phyloP scores from a whole-genome alignment of 2,329 filamentous ascomycete species.

The Cytospora piceae region DNA sequence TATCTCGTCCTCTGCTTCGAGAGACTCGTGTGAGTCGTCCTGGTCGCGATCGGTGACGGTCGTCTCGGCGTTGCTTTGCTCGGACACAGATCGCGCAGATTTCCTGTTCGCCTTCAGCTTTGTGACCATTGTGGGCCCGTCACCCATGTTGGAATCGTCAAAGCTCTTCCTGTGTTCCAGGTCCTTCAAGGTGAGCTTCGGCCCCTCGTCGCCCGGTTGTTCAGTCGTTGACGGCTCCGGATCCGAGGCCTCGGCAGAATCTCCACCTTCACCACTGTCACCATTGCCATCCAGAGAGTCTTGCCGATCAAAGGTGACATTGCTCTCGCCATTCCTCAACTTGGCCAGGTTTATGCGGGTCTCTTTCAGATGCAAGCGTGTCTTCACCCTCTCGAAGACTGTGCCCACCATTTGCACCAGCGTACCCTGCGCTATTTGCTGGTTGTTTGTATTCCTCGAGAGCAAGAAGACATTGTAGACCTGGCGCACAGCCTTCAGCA shows the following conservation, averaged over 20 bases:
- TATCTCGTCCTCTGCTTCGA: conserved; percentile 84
- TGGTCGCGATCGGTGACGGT: conserved; percentile 54
- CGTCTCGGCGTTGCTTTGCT: conserved; percentile 45
- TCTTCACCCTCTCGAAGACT: conserved; percentile 93
- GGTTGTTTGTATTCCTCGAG: conserved; percentile 90
- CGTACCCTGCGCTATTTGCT: conserved; percentile 95
- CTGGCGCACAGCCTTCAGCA: conserved; percentile 94
- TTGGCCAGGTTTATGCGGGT: conserved; percentile 64
- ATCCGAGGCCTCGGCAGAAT: conserved; percentile 39
- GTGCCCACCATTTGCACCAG: conserved; percentile 98
- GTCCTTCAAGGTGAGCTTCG: conserved; percentile 68
- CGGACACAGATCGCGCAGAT: conserved; percentile 53
- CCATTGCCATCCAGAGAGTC: conserved; percentile 42
- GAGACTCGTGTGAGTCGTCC: conserved; percentile 61
- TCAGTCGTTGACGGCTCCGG: conserved; percentile 36
- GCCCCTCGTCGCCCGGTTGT: conserved; percentile 43
- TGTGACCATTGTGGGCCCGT: conserved; percentile 69
- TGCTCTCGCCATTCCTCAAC: conserved; percentile 57
- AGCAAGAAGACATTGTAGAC: conserved; percentile 99
- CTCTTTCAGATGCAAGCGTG: conserved; percentile 84
- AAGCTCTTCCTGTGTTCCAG: conserved; percentile 71
- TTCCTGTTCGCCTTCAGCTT: conserved; percentile 53
- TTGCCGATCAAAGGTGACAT: conserved; percentile 54
- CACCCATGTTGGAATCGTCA: conserved; percentile 67
- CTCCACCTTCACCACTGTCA: conserved; percentile 46